Conservation (phyloP, 2,329 filamentous ascomycete species). For the Myrmaecium sp. region DNA sequence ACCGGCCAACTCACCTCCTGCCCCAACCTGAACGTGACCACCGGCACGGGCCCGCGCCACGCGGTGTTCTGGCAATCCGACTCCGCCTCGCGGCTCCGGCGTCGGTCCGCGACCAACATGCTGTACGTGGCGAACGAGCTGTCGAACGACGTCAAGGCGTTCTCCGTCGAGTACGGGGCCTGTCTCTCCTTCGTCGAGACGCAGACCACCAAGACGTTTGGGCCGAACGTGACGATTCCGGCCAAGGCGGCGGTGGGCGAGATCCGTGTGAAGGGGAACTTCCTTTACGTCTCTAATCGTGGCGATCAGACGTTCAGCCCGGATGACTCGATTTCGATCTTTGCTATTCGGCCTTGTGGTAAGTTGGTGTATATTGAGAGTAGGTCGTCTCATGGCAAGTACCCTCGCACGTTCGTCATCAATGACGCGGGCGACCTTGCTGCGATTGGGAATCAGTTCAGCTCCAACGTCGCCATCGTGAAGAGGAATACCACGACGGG, state of each 20-base stretch:
- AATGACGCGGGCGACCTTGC: conserved; percentile 15
- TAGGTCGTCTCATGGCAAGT: conserved; percentile 16
- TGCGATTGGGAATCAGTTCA: conserved; percentile 17
- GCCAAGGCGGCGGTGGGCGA: conserved; percentile 34
- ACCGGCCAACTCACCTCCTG: conserved; percentile 27
- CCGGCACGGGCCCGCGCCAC: conserved; percentile 49
- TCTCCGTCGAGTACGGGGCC: conserved; percentile 34
- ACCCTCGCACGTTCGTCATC: conserved; percentile 19
- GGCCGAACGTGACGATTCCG: conserved; percentile 12
- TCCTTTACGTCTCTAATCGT: conserved; percentile 52
- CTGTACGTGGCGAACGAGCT: conserved; percentile 48
- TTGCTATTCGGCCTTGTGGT: too few species aligned
- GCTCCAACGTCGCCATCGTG: conserved; percentile 16
- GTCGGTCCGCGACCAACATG: conserved; percentile 18
- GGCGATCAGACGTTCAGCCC: conserved; percentile 42
- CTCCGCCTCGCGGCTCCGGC: conserved; percentile 3
- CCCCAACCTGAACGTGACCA: conserved; percentile 26
- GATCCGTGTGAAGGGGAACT: conserved; percentile 41
- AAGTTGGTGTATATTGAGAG: too few species aligned
- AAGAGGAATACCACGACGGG: conserved; percentile 13
- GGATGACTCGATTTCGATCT: too few species aligned
- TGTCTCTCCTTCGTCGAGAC: conserved; percentile 30
- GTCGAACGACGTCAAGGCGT: conserved; percentile 38
- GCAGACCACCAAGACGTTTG: conserved; percentile 26
- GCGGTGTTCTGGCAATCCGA: conserved; percentile 34